phyloP scores from a whole-genome alignment of 441 rosid species.

The Theobroma grandiflorum region DNA sequence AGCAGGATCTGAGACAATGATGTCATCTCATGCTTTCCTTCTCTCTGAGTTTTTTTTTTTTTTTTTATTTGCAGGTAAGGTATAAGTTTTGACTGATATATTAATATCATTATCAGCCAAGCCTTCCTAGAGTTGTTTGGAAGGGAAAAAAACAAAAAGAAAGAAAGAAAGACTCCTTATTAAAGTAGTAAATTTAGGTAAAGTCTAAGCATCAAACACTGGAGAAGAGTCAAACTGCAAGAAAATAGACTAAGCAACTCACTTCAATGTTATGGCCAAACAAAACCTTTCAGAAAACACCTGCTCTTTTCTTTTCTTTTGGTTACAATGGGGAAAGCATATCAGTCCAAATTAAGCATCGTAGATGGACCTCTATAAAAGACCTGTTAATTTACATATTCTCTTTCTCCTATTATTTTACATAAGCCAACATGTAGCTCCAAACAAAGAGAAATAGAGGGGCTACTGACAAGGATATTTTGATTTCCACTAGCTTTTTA shows the following conservation, averaged over 20 bases:
- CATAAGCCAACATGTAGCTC: neutral
- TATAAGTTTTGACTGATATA: neutral
- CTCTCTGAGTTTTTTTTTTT: neutral
- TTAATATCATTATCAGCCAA: neutral
- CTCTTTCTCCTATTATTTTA: neutral
- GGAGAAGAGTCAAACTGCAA: neutral
- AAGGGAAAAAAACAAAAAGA: neutral
- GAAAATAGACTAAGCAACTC: slow-evolving; percentile 24
- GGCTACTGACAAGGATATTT: neutral
- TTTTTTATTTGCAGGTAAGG: too few relatives aligned
- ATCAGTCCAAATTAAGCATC: neutral
- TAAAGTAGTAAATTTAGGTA: neutral
- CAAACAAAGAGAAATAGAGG: neutral
- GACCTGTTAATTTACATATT: slow-evolving; percentile 5
- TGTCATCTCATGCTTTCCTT: neutral
- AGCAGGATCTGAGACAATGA: neutral
- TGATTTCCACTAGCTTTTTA: slow-evolving; percentile 14
- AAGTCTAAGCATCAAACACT: neutral
- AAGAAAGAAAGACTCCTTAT: too few relatives aligned
- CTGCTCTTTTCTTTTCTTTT: neutral
- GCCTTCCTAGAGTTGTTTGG: neutral
- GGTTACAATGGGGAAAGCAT: slow-evolving; percentile 5
- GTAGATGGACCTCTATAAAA: neutral
- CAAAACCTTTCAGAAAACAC: neutral
- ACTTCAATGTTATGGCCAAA: slow-evolving; percentile 11